A percentile compares a stretch with the other conserved stretches of the same genome.
Evolutionary conservation across 1,284 basidiomycete species (phyloP).

Genomic region (Leccinum olivaceoglutinosum): DNA sequence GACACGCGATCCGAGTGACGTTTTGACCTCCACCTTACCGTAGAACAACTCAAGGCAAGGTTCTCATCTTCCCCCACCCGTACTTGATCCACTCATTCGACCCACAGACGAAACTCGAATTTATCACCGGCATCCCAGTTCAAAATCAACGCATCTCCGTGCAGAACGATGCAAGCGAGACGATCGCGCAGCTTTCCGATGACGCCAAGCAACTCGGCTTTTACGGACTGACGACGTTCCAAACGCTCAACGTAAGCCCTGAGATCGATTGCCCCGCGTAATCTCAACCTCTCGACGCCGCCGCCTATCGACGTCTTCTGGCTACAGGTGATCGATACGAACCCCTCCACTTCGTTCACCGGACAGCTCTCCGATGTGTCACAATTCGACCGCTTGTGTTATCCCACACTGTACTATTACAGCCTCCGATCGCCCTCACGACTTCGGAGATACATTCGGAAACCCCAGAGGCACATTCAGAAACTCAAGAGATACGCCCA

Average conservation of each 20-base stretch:
- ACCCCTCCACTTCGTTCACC: slow-evolving; percentile 68
- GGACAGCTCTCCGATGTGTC: slow-evolving; percentile 82
- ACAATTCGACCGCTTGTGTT: too few species aligned
- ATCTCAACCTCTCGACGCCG: background rate
- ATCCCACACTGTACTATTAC: too few species aligned
- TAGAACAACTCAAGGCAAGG: slow-evolving; percentile 86
- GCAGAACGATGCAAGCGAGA: slow-evolving; percentile 51
- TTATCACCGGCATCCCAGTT: slow-evolving; percentile 85
- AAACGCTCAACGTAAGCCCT: slow-evolving; percentile 64
- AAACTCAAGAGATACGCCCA: too few species aligned
- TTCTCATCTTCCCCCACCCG: slow-evolving; percentile 25
- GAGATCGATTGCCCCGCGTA: background rate
- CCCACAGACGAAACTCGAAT: slow-evolving; percentile 74
- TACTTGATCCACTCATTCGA: background rate
- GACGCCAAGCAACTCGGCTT: slow-evolving; percentile 66
- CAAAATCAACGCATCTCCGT: slow-evolving; percentile 67
- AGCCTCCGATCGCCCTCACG: too few species aligned
- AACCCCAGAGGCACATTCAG: too few species aligned
- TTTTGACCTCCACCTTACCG: slow-evolving; percentile 67
- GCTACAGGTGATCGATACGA: slow-evolving; percentile 68
- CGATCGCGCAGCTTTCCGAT: slow-evolving; percentile 56
- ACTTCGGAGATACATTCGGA: too few species aligned
- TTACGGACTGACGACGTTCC: slow-evolving; percentile 66
- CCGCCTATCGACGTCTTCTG: too few species aligned
- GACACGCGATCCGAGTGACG: slow-evolving; percentile 86